phyloP scores from a whole-genome alignment of 108 stramenopile genomes.

The Cyclotella choctawhatcheeana region DNA sequence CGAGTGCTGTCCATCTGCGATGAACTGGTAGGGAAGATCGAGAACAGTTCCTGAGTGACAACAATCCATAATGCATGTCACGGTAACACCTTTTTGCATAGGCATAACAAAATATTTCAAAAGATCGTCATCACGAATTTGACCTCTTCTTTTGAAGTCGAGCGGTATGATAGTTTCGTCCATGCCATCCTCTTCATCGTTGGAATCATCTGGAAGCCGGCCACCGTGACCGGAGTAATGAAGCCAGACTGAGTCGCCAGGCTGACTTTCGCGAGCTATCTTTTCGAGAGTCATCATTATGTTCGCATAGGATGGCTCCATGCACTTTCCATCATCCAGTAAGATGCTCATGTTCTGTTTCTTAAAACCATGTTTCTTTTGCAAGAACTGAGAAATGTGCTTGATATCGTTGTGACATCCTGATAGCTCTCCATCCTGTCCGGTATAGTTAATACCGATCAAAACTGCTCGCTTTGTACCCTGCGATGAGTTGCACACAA shows the following conservation, averaged over 20 bases:
- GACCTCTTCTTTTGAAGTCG: conserved; percentile 66
- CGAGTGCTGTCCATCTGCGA: conserved; percentile 59
- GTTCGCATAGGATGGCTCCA: conserved; percentile 1
- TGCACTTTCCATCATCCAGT: conserved; percentile 3
- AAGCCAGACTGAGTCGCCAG: conserved; percentile 48
- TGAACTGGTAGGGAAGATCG: conserved; percentile 71
- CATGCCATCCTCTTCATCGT: conserved; percentile 69
- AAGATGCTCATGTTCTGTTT: conserved; percentile 1
- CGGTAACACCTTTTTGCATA: conserved; percentile 65
- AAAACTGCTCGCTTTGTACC: conserved; percentile 62
- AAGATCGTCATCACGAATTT: conserved; percentile 77
- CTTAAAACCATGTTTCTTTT: conserved; percentile 47
- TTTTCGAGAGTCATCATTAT: conserved; percentile 1
- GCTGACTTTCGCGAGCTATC: neutral
- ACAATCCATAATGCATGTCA: conserved; percentile 71
- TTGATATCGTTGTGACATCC: conserved; percentile 73
- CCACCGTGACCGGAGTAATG: conserved; percentile 70
- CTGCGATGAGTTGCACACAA: neutral
- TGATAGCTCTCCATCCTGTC: conserved; percentile 56
- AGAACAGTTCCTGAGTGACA: conserved; percentile 89
- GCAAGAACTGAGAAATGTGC: conserved; percentile 56
- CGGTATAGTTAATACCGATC: conserved; percentile 73
- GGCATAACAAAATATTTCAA: conserved; percentile 64
- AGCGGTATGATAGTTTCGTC: conserved; percentile 86
- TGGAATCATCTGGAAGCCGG: conserved; percentile 40